Base-by-base conservation (phyloP, 371 early-diverging fungal species). In the Rhizopus arrhizus region DNA sequence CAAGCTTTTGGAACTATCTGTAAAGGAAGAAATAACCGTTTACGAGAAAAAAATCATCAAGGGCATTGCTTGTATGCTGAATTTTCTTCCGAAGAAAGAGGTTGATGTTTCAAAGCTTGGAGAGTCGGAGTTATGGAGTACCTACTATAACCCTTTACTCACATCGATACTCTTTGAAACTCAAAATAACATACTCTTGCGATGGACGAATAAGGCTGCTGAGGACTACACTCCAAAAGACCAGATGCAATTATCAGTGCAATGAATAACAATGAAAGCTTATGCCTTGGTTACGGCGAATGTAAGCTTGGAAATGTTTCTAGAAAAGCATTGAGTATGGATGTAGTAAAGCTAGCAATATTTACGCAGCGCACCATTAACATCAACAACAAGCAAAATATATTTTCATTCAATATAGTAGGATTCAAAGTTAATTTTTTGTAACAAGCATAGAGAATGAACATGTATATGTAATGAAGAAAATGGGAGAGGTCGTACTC, bases 161-260 rank as follows among this genome's bases (percentile, higher is more conserved):
- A 45, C 46, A 2, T 33, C 56, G 33, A 56, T 56, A 13, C 31
- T 56, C 35, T 56, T 46, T 3, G 22, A 56, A 34, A 46, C 46
- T 46, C 16, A 46, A 56, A n/a, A 46, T n/a, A 46, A 46, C 35
- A 34, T 56, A 13, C 35, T 56, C 32, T 28, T 53, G 16, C 11
- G 56, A 43, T 46, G 35, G 56, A 56, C 33, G 15, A 46, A 56
- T 46, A 56, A 56, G 56, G 56, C 56, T 34, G 46, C 56, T 46
- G 46, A 43, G 0, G 34, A 16, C 46, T 56, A 56, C 29, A 34
- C 13, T 15, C 34, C 56, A 9, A 56, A 56, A 56, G 3, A 46
- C 46, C 35, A 15, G 56, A 56, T 9, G 56, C 56, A 32, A 45
- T 56, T 34, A 56, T 56, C 46, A 46, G 46, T 15, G 35, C 56